phyloP scores from a whole-genome alignment of 116 monocot species.

The Trichopus zeylanicus region DNA sequence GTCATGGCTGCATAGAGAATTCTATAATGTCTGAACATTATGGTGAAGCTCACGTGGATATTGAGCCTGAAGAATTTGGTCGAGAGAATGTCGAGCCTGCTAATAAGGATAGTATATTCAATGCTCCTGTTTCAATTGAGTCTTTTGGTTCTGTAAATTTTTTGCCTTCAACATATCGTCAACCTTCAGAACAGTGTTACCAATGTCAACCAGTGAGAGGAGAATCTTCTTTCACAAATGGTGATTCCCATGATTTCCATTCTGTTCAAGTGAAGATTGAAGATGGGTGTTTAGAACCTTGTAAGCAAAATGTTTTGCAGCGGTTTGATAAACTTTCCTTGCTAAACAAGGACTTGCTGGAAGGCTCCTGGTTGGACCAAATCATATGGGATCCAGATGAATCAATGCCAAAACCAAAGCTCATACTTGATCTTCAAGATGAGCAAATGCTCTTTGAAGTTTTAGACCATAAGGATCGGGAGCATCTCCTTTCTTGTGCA shows the following conservation, averaged over 20 bases:
- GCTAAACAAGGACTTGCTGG: conserved; percentile 78
- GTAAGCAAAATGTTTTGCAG: conserved; percentile 11
- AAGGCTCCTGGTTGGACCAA: conserved; percentile 80
- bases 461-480: conserved; percentile 45
- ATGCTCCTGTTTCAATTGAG: conserved; percentile 17
- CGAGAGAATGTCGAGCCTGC: conserved; percentile 1
- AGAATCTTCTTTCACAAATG: conserved; percentile 17
- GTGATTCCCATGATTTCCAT: conserved; percentile 10
- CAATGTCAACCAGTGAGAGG: conserved; percentile 31
- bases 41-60: conserved; percentile 18
- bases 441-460: conserved; percentile 94
- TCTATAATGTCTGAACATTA: conserved; percentile 41
- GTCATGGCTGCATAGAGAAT: conserved; percentile 25
- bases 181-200: conserved; percentile 11
- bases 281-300: conserved; percentile 11
- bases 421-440: conserved; percentile 92
- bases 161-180: conserved; percentile 1
- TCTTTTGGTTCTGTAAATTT: conserved; percentile 20
- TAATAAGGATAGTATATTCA: conserved; percentile 12
- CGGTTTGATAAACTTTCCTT: conserved; percentile 48
- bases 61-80: conserved; percentile 13
- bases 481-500: conserved; percentile 56
- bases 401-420: conserved; percentile 61
- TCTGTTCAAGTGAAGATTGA: conserved; percentile 13
- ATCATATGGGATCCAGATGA: conserved; percentile 76